Evolutionary conservation across 192 early-diverging fungal species (phyloP).

Genomic region (Cetraspora pellucida): DNA sequence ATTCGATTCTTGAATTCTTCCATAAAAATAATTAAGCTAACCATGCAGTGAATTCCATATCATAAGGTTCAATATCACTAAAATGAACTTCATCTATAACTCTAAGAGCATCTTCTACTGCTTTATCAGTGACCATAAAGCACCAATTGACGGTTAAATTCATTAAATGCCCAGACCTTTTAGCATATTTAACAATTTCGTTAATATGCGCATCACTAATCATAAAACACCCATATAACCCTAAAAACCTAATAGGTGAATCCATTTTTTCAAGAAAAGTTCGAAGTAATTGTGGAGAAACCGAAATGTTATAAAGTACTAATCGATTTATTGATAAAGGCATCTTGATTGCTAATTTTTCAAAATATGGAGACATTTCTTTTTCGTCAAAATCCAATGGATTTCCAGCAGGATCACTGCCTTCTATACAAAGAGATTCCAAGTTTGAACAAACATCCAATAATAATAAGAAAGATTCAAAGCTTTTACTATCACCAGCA

Average conservation of each 20-base stretch:
- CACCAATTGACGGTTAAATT: slow-evolving; percentile 1
- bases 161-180: not conserved
- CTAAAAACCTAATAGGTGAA: not conserved
- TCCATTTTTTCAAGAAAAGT: not conserved
- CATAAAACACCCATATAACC: not conserved
- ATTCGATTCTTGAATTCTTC: too few relatives aligned
- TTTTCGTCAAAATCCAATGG: not conserved
- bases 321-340: not conserved
- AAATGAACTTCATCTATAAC: slow-evolving; percentile 2
- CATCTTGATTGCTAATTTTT: not conserved
- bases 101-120: not conserved
- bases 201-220: not conserved
- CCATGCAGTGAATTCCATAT: slow-evolving; percentile 10
- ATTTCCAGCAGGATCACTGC: not conserved
- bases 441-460: not conserved
- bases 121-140: not conserved
- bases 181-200: not conserved
- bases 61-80: slow-evolving; percentile 1
- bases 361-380: not conserved
- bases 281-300: not conserved
- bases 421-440: slow-evolving; percentile 3
- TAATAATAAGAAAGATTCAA: not conserved
- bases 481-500: not conserved
- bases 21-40: not conserved
- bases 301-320: not conserved